Evolutionary conservation across 768 basidiomycete genomes (phyloP).

Genomic region (Trametes gibbosa): DNA sequence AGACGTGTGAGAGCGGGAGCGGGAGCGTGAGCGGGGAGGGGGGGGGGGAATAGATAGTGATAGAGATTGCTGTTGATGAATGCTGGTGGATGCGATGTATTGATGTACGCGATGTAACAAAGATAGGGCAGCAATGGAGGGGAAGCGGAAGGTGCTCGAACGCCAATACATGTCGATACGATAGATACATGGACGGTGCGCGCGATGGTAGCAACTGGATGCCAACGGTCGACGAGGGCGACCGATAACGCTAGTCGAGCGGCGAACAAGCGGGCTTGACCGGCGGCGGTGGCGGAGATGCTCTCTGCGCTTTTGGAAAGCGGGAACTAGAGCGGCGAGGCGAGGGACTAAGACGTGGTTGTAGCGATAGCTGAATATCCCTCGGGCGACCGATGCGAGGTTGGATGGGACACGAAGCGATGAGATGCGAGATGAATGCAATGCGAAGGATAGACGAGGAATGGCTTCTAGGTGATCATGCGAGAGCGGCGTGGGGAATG

Average conservation of each 20-base stretch:
- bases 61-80: constrained; percentile 14
- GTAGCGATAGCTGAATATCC: constrained; percentile 16
- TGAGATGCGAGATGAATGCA: constrained; percentile 16
- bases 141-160: constrained; percentile 6
- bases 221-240: not conserved
- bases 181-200: constrained; percentile 20
- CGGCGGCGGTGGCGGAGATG: not conserved
- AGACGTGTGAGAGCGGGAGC: not conserved
- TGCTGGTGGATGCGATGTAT: constrained; percentile 5
- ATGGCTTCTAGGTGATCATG: constrained; percentile 14
- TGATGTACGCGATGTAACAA: not conserved
- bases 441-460: constrained; percentile 10
- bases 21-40: constrained; percentile 4
- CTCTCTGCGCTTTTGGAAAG: constrained; percentile 8
- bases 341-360: not conserved
- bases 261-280: not conserved
- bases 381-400: constrained; percentile 5
- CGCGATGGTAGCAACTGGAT: not conserved
- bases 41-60: constrained; percentile 13
- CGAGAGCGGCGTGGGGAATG: not conserved
- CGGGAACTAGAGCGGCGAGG: not conserved
- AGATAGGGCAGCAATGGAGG: constrained; percentile 12
- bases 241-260: not conserved
- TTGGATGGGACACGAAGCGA: constrained; percentile 5
- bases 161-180: constrained; percentile 11